phyloP scores from a whole-genome alignment of 164 flowering plant genomes.

The Piper longum region DNA sequence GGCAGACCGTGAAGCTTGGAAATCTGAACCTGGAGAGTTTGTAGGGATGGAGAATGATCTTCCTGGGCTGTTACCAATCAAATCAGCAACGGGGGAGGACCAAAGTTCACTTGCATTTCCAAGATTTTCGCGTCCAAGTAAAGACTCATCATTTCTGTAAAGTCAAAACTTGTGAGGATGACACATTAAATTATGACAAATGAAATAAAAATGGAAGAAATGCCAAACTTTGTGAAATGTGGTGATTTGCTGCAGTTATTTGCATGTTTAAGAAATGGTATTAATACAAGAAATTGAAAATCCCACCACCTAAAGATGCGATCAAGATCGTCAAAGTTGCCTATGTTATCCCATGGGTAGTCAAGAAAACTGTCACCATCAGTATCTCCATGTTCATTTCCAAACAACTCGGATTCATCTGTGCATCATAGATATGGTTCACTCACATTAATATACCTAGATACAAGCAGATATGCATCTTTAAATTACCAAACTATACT shows the following conservation, averaged over 20 bases:
- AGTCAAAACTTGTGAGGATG: slow-evolving; percentile 6
- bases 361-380: slow-evolving; percentile 38
- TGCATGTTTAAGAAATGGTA: too few relatives aligned
- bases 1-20: slow-evolving; percentile 16
- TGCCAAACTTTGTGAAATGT: too few relatives aligned
- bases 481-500: too few relatives aligned
- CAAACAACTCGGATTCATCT: slow-evolving; percentile 35
- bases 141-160: slow-evolving; percentile 68
- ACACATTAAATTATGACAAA: slow-evolving; percentile 21
- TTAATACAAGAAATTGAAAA: too few relatives aligned
- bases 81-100: slow-evolving; percentile 25
- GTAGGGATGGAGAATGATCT: slow-evolving; percentile 23
- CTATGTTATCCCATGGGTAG: slow-evolving; percentile 68
- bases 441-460: not conserved
- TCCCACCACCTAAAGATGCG: slow-evolving; percentile 57
- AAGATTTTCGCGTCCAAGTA: slow-evolving; percentile 38
- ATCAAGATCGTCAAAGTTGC: slow-evolving; percentile 77
- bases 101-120: slow-evolving; percentile 42
- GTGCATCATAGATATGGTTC: not conserved
- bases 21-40: slow-evolving; percentile 25
- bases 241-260: too few relatives aligned
- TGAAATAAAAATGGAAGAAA: too few relatives aligned
- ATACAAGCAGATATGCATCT: not conserved
- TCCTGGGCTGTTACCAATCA: slow-evolving; percentile 29
- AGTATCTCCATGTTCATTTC: slow-evolving; percentile 31